Percentiles rank a stretch among this genome's conserved stretches.
These are phyloP conservation scores for Nicotiana attenuata DNA, from an alignment of 257 asterid species.

Conservation along the genomic window DNA sequence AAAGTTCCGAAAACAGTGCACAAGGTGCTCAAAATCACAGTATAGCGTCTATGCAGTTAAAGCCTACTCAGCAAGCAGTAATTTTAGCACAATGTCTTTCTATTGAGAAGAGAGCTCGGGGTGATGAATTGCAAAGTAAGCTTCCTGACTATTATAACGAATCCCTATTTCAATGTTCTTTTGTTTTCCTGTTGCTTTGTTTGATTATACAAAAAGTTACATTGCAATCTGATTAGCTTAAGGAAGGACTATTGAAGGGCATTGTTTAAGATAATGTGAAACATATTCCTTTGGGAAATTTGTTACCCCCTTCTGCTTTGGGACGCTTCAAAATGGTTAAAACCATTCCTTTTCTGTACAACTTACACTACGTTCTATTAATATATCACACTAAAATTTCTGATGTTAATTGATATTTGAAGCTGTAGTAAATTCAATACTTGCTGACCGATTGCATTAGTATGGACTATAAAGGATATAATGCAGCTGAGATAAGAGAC, in stretches of 20 bases:
- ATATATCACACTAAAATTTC: too few relatives aligned
- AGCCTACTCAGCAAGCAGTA: slow-evolving; percentile 72
- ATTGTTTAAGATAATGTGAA: background rate
- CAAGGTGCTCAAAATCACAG: slow-evolving; percentile 29
- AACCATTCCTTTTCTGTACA: background rate
- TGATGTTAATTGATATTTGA: too few relatives aligned
- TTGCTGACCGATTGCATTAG: too few relatives aligned
- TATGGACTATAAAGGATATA: too few relatives aligned
- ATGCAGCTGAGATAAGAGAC: too few relatives aligned
- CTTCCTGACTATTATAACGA: background rate
- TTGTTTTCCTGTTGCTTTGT: background rate
- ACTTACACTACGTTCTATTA: background rate
- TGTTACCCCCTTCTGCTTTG: background rate
- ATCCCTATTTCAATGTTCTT: background rate
- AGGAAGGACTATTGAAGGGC: background rate
- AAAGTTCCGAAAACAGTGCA: slow-evolving; percentile 27
- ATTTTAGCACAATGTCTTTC: slow-evolving; percentile 67
- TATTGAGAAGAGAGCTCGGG: slow-evolving; percentile 61
- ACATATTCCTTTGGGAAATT: slow-evolving; percentile 6
- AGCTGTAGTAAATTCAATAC: too few relatives aligned
- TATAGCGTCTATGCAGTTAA: slow-evolving; percentile 43
- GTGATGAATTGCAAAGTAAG: slow-evolving; percentile 79
- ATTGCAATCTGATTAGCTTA: background rate
- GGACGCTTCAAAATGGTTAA: background rate
- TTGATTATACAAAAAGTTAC: background rate